Evolutionary conservation across 352 stramenopile species (phyloP).

Genomic region (Phytophthora gonapodyides): DNA sequence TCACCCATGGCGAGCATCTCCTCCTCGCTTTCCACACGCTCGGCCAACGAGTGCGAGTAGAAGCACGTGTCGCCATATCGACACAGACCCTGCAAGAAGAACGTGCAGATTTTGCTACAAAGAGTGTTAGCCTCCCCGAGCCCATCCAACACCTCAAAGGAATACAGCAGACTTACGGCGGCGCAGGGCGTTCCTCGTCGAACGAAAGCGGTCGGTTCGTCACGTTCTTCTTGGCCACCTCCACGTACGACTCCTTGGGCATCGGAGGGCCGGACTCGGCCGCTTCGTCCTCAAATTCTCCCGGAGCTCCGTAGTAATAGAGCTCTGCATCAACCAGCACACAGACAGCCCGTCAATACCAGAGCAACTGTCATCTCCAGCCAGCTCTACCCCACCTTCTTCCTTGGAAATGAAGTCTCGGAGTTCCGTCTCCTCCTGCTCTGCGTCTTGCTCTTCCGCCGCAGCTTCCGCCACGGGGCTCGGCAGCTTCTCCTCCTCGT

Average conservation of each 20-base stretch:
- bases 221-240: slow-evolving; percentile 56
- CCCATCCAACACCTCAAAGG: neutral
- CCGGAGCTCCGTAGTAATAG: slow-evolving; percentile 81
- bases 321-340: slow-evolving; percentile 42
- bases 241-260: slow-evolving; percentile 57
- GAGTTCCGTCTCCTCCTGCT: slow-evolving; percentile 43
- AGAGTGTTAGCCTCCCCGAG: slow-evolving; percentile 2
- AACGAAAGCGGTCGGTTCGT: slow-evolving; percentile 37
- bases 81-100: slow-evolving; percentile 80
- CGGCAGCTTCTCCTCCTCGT: slow-evolving; percentile 42
- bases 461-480: slow-evolving; percentile 13
- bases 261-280: slow-evolving; percentile 19
- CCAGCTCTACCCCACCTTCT: slow-evolving; percentile 45
- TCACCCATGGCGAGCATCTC: slow-evolving; percentile 61
- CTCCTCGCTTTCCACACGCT: slow-evolving; percentile 45
- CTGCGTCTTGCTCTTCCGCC: slow-evolving; percentile 20
- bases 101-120: slow-evolving; percentile 81
- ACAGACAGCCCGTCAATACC: neutral
- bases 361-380: neutral
- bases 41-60: slow-evolving; percentile 70
- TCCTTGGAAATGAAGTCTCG: slow-evolving; percentile 82
- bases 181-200: slow-evolving; percentile 44
- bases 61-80: slow-evolving; percentile 84
- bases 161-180: slow-evolving; percentile 48
- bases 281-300: slow-evolving; percentile 55